Evolutionary conservation across 352 stramenopile genomes (phyloP).

Genomic region (Phytophthora meadii): DNA sequence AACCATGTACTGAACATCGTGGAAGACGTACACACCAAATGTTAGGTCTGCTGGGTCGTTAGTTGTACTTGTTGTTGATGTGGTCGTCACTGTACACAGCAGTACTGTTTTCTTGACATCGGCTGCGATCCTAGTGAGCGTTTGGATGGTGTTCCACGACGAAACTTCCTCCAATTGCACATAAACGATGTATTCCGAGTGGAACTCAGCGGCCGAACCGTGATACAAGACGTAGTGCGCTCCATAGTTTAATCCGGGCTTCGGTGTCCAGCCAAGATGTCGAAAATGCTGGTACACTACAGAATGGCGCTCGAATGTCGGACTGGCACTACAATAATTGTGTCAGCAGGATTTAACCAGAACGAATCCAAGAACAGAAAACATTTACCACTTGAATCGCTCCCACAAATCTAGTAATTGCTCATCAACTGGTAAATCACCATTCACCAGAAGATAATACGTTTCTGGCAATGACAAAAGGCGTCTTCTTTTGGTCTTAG

Average conservation of each 20-base stretch:
- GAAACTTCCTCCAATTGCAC: conserved; percentile 26
- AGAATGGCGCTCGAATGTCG: conserved; percentile 41
- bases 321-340: conserved; percentile 21
- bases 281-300: conserved; percentile 73
- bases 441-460: conserved; percentile 49
- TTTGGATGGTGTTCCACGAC: conserved; percentile 67
- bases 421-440: conserved; percentile 28
- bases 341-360: not conserved
- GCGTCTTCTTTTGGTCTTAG: conserved; percentile 17
- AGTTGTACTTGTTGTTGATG: not conserved
- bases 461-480: conserved; percentile 55
- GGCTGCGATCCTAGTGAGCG: conserved; percentile 71
- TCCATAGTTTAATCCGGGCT: conserved; percentile 77
- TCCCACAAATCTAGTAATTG: conserved; percentile 40
- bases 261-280: conserved; percentile 51
- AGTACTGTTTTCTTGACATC: conserved; percentile 86
- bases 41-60: conserved; percentile 17
- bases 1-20: conserved; percentile 41
- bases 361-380: conserved; percentile 1
- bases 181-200: conserved; percentile 85
- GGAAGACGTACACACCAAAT: conserved; percentile 43
- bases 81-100: conserved; percentile 50
- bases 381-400: conserved; percentile 40
- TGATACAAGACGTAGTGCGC: conserved; percentile 75
- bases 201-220: conserved; percentile 51